Base-by-base conservation (phyloP, 352 stramenopile species). In the Pythium guiyangense region DNA sequence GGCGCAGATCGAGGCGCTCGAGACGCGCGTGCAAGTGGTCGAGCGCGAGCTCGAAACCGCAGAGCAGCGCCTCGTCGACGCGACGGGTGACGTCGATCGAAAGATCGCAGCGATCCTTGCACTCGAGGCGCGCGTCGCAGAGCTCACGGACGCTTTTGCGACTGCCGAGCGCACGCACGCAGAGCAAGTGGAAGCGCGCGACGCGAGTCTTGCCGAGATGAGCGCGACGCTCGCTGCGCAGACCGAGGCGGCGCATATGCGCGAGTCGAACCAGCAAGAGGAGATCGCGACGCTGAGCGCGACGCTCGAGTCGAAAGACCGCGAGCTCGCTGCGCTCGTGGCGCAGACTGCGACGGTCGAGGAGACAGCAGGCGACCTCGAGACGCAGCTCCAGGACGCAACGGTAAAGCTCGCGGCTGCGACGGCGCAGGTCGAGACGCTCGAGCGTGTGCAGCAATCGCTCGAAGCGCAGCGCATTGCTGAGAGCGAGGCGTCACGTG, bases 221-320 rank as follows among this genome's bases (percentile, higher is more conserved):
- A 46, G 29, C 20, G 37, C 54, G n/a, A 11, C 20, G 26, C 3
- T 58, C 15, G 34, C 57, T 14, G 43, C 43, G 43, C 57, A 62
- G 42, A 31, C 49, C 0, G 17, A 35, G 2, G 46, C 54, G 29
- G 42, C 15, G 37, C 8, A 10, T 2, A 52, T 52, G 12, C 54
- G 68, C 18, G 57, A 71, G 42, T 45, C 46, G 27, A 64, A 54
- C 40, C 66, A 63, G 45, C 50, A 70, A 51, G 50, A 70, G 17
- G 39, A 53, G 34, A 42, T 62, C 10, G 26, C 29, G 2, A 40
- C 48, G 22, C 20, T 52, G 17, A 59, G 25, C 10, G 37, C 22
- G 14, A 37, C 39, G 20, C 37, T 64, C 9, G 22, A 44, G 27
- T n/a, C 26, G 3, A 57, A 52, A n/a, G 49, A 54, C n/a, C 31